These are phyloP conservation scores for Capsicum pubescens DNA, from an alignment of 257 asterid species.

Conservation along the genomic window DNA sequence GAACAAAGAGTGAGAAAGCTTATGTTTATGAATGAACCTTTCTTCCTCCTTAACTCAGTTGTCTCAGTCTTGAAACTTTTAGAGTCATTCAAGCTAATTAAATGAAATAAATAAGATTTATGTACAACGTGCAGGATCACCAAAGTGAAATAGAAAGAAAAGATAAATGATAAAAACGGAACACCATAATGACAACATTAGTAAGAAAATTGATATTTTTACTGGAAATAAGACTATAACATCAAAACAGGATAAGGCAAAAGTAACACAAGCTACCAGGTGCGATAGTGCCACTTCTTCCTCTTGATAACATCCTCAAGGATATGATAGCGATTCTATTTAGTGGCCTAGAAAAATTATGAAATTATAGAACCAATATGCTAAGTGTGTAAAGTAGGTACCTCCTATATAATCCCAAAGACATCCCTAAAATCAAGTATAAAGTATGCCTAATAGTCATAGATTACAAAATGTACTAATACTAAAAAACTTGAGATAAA, in stretches of 20 bases:
- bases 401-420: too few relatives aligned
- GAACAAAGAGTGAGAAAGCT: slow-evolving; percentile 84
- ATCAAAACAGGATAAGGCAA: slow-evolving; percentile 16
- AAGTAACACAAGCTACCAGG: slow-evolving; percentile 53
- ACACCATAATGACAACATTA: not conserved
- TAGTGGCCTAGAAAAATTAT: too few relatives aligned
- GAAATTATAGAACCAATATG: too few relatives aligned
- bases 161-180: not conserved
- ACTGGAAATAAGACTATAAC: slow-evolving; percentile 16
- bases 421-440: too few relatives aligned
- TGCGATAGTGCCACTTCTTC: slow-evolving; percentile 72
- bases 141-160: not conserved
- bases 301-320: slow-evolving; percentile 37
- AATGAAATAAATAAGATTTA: slow-evolving; percentile 66
- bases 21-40: slow-evolving; percentile 64
- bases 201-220: not conserved
- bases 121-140: slow-evolving; percentile 38
- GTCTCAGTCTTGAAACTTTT: too few relatives aligned
- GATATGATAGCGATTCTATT: too few relatives aligned
- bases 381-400: too few relatives aligned
- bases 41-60: too few relatives aligned
- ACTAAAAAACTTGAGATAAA: too few relatives aligned
- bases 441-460: too few relatives aligned
- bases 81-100: slow-evolving; percentile 61
- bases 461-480: too few relatives aligned